phyloP scores from a whole-genome alignment of 441 rosid species.

The Breynia disticha region DNA sequence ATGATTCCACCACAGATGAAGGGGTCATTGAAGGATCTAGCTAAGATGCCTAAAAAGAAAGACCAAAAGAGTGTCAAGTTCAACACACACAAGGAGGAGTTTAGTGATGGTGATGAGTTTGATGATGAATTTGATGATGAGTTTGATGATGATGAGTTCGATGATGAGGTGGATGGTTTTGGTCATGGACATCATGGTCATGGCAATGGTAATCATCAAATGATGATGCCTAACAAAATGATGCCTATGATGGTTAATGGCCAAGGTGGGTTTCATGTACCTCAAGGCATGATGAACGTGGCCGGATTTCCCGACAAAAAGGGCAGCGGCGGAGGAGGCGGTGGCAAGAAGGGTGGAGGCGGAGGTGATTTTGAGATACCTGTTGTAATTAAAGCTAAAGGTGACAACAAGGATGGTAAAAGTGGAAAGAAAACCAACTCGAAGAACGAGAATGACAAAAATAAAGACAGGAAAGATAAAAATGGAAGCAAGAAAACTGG shows the following conservation, averaged over 20 bases:
- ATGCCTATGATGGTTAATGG: constrained; percentile 26
- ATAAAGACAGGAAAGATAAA: constrained; percentile 40
- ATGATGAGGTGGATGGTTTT: too few species aligned
- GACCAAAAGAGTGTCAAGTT: constrained; percentile 69
- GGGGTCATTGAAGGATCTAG: constrained; percentile 28
- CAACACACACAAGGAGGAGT: constrained; percentile 36
- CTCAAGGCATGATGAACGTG: constrained; percentile 14
- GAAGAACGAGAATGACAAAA: constrained; percentile 13
- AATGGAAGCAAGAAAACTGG: constrained; percentile 31
- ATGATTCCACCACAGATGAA: constrained; percentile 44
- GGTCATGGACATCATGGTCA: constrained; percentile 33
- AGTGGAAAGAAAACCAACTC: constrained; percentile 27
- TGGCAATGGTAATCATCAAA: constrained; percentile 25
- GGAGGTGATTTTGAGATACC: constrained; percentile 19
- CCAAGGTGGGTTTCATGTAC: constrained; percentile 1
- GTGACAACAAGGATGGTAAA: constrained; percentile 34
- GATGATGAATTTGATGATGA: constrained; percentile 36
- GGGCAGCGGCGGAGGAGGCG: constrained; percentile 11
- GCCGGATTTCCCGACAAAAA: constrained; percentile 10
- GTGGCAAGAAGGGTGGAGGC: constrained; percentile 18
- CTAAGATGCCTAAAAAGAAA: constrained; percentile 25
- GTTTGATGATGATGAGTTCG: constrained; percentile 30
- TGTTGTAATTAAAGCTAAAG: constrained; percentile 23
- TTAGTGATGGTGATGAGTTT: constrained; percentile 36
- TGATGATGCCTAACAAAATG: constrained; percentile 22